Conservation (phyloP, 2,329 filamentous ascomycete species). For the Ophiostoma ips region DNA sequence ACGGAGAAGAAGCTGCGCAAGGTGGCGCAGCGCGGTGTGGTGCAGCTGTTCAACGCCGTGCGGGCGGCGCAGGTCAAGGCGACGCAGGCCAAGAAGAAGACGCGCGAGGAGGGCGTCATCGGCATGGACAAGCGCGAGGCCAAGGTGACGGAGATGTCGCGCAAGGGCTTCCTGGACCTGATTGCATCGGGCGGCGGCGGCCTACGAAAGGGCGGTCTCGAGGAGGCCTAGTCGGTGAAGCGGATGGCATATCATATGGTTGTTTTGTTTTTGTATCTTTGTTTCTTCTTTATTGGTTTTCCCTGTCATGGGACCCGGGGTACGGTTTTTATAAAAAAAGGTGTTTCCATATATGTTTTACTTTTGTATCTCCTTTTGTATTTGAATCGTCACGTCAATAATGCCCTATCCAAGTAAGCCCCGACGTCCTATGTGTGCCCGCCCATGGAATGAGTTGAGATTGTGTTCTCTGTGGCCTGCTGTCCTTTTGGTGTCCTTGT, state of each 20-base stretch:
- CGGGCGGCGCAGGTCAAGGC: conserved; percentile 83
- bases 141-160: conserved; percentile 88
- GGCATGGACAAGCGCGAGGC: conserved; percentile 72
- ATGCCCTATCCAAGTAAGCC: too few species aligned
- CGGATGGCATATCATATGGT: too few species aligned
- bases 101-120: conserved; percentile 58
- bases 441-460: background rate
- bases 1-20: conserved; percentile 71
- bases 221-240: conserved; percentile 40
- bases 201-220: conserved; percentile 43
- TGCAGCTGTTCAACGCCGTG: conserved; percentile 93
- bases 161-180: conserved; percentile 88
- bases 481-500: background rate
- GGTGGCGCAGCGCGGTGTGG: conserved; percentile 82
- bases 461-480: background rate
- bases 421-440: too few species aligned
- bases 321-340: background rate
- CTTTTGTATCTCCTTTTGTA: too few species aligned
- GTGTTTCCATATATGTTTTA: too few species aligned
- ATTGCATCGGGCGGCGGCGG: conserved; percentile 54
- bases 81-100: conserved; percentile 57
- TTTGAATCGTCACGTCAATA: too few species aligned
- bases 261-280: background rate
- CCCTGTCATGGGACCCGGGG: background rate
- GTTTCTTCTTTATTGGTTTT: background rate